These are phyloP conservation scores for Knoxia roxburghii DNA, from an alignment of 257 asterid genomes.

Conservation along the genomic window DNA sequence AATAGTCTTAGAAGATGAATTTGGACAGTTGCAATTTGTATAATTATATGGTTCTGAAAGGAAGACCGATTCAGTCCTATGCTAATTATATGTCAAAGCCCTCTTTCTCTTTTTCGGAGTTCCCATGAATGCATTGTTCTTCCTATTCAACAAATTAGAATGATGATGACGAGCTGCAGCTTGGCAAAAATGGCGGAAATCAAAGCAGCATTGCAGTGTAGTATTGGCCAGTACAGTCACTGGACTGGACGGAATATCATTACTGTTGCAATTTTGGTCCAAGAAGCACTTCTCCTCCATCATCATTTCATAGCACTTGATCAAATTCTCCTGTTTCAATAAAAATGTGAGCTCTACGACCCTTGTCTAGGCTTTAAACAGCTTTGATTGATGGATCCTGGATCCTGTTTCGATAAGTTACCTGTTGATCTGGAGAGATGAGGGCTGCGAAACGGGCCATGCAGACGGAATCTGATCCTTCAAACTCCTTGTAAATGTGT, in stretches of 20 bases:
- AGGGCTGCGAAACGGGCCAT: slow-evolving; percentile 21
- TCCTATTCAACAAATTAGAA: slow-evolving; percentile 10
- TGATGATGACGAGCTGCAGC: slow-evolving; percentile 3
- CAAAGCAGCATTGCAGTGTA: slow-evolving; percentile 15
- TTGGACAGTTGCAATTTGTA: too few species aligned
- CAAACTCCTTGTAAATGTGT: slow-evolving; percentile 20
- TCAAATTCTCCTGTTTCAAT: slow-evolving; percentile 44
- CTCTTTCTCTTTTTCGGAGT: slow-evolving; percentile 61
- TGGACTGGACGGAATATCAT: slow-evolving; percentile 44
- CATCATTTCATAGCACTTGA: slow-evolving; percentile 38
- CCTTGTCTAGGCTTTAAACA: too few species aligned
- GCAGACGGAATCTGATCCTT: slow-evolving; percentile 9
- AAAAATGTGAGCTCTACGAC: too few species aligned
- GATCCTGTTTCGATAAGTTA: too few species aligned
- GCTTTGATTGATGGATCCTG: too few species aligned
- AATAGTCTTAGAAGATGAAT: too few species aligned
- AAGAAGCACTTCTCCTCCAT: slow-evolving; percentile 9
- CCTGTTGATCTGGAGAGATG: slow-evolving; percentile 45
- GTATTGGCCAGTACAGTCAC: slow-evolving; percentile 45
- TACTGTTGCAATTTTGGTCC: background rate
- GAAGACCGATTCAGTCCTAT: too few species aligned
- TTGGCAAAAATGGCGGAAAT: slow-evolving; percentile 13
- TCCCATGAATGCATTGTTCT: too few species aligned
- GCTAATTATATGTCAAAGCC: too few species aligned
- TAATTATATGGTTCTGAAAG: too few species aligned